Conservation (phyloP, 2,329 filamentous ascomycete species). For the Pestalotiopsis sp. region DNA sequence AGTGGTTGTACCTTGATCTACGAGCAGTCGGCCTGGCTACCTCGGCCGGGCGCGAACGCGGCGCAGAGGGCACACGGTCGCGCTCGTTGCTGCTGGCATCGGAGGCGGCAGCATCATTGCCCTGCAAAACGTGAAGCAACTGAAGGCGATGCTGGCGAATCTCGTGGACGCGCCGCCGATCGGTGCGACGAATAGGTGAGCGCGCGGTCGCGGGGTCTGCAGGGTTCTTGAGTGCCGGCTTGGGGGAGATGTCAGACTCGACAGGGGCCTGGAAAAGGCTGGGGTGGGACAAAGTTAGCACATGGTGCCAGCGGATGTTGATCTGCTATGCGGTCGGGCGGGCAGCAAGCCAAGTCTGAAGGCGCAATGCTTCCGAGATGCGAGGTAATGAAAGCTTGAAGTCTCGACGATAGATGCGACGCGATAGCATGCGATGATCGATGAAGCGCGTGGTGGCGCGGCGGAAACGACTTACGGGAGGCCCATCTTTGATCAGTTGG, state of each 20-base stretch:
- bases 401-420: not conserved
- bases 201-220: slow-evolving; percentile 29
- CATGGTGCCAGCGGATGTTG: not conserved
- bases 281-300: slow-evolving; percentile 8
- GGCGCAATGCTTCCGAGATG: not conserved
- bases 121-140: slow-evolving; percentile 23
- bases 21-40: not conserved
- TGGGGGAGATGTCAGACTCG: slow-evolving; percentile 41
- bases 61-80: not conserved
- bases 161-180: slow-evolving; percentile 29
- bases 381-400: not conserved
- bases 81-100: not conserved
- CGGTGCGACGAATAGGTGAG: slow-evolving; percentile 40
- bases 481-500: slow-evolving; percentile 10
- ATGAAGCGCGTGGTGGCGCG: slow-evolving; percentile 7
- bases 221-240: slow-evolving; percentile 31
- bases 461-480: slow-evolving; percentile 13
- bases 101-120: slow-evolving; percentile 9
- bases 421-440: slow-evolving; percentile 1
- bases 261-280: slow-evolving; percentile 49
- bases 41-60: not conserved
- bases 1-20: not conserved
- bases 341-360: not conserved
- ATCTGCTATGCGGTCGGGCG: not conserved
- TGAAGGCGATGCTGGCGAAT: slow-evolving; percentile 31